Percentiles rank a stretch among this genome's conserved stretches.
These are phyloP conservation scores for Xerocomus minutiporus DNA, from an alignment of 1,284 basidiomycete species.

Conservation along the genomic window DNA sequence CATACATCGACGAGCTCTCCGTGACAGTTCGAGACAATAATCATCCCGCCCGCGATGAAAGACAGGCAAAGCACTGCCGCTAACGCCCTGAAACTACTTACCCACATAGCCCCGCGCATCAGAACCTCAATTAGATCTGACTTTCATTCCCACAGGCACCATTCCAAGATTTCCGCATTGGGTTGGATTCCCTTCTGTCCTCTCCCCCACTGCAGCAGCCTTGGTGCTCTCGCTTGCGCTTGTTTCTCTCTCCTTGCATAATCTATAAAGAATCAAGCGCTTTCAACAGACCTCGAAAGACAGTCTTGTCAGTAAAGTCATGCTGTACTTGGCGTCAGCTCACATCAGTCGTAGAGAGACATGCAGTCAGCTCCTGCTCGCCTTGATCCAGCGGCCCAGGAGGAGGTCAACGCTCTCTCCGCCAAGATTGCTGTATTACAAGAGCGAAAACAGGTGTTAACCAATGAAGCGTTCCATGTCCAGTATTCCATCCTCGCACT, in stretches of 20 bases:
- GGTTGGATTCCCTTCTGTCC: not conserved
- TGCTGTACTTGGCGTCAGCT: conserved; percentile 15
- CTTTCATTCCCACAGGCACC: not conserved
- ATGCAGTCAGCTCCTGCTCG: conserved; percentile 17
- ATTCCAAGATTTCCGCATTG: not conserved
- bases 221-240: not conserved
- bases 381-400: conserved; percentile 24
- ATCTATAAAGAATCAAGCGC: not conserved
- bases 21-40: too few species aligned
- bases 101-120: too few species aligned
- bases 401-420: conserved; percentile 26
- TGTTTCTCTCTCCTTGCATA: not conserved
- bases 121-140: too few species aligned
- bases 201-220: not conserved
- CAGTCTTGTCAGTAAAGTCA: conserved; percentile 23
- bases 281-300: conserved; percentile 13
- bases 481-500: conserved; percentile 29
- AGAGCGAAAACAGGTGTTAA: conserved; percentile 21
- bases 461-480: conserved; percentile 25
- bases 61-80: too few species aligned
- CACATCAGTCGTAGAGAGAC: conserved; percentile 17
- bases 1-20: too few species aligned
- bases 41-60: too few species aligned
- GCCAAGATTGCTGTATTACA: conserved; percentile 22
- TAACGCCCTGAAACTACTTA: too few species aligned